These are phyloP conservation scores for Tetratostichococcus sp. DNA, from an alignment of 139 green algal genomes.

Conservation along the genomic window DNA sequence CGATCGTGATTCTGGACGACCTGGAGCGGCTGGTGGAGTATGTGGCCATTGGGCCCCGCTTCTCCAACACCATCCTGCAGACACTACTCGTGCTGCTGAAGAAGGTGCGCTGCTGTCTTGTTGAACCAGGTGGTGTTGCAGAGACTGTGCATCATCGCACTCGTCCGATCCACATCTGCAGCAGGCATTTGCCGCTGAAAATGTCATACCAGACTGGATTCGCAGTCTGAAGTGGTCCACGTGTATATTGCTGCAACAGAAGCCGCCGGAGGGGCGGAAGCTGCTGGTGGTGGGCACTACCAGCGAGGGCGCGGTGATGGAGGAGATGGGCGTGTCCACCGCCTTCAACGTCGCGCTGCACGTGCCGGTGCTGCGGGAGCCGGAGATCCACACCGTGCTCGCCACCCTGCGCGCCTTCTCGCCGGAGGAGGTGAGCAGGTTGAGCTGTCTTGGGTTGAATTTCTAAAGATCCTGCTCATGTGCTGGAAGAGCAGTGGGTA, in stretches of 20 bases:
- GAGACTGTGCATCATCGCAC: too few relatives aligned
- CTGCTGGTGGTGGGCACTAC: slow-evolving; percentile 66
- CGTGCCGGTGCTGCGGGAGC: slow-evolving; percentile 69
- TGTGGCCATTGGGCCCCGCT: slow-evolving; percentile 92
- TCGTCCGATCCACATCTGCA: neutral
- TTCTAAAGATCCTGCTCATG: too few relatives aligned
- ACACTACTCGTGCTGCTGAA: slow-evolving; percentile 91
- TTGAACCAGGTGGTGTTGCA: too few relatives aligned
- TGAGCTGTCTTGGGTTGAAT: too few relatives aligned
- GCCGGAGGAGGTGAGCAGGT: slow-evolving; percentile 21
- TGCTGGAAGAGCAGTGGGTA: too few relatives aligned
- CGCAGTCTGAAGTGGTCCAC: too few relatives aligned
- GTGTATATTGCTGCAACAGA: neutral
- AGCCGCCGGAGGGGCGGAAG: slow-evolving; percentile 52
- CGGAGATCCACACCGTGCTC: slow-evolving; percentile 74
- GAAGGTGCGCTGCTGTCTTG: slow-evolving; percentile 69
- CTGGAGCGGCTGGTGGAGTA: slow-evolving; percentile 98
- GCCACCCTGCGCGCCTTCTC: slow-evolving; percentile 57
- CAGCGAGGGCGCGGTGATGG: slow-evolving; percentile 64
- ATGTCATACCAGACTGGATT: neutral
- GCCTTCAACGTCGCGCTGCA: slow-evolving; percentile 89
- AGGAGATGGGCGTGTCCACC: slow-evolving; percentile 61
- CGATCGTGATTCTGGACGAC: slow-evolving; percentile 93
- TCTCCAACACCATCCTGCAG: slow-evolving; percentile 92
- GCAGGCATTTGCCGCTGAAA: too few relatives aligned